Conservation (phyloP, 768 basidiomycete species). For the Macrolepiota fuliginosa region DNA sequence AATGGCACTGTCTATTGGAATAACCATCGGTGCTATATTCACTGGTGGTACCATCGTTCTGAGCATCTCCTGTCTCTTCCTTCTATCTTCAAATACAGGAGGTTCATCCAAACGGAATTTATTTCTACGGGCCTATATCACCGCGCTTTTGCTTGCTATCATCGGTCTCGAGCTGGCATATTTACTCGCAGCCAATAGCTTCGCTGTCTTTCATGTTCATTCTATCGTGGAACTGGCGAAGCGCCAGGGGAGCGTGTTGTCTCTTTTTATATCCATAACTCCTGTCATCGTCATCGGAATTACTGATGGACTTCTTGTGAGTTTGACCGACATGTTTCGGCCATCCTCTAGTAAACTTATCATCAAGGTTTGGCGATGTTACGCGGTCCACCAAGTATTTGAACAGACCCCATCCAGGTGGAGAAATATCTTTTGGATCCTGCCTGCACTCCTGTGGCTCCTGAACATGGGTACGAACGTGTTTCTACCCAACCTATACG, state of each 20-base stretch:
- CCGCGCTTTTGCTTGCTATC: neutral
- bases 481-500: neutral
- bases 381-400: neutral
- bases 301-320: constrained; percentile 1
- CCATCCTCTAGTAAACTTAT: neutral
- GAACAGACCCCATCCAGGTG: neutral
- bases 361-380: constrained; percentile 2
- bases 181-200: neutral
- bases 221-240: neutral
- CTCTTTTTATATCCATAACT: too few species aligned
- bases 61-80: neutral
- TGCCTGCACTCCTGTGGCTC: neutral
- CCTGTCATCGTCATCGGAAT: neutral
- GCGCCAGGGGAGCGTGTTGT: too few species aligned
- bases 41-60: too few species aligned
- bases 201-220: neutral
- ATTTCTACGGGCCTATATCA: neutral
- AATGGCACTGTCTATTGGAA: too few species aligned
- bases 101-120: neutral
- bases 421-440: neutral
- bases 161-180: neutral
- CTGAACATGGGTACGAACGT: neutral
- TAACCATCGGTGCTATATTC: neutral
- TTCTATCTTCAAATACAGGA: neutral
- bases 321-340: neutral